A percentile compares a stretch with the other conserved stretches of the same genome.
Conservation (phyloP, 2,329 filamentous ascomycete species). For the Dothideomycetes sp. region DNA sequence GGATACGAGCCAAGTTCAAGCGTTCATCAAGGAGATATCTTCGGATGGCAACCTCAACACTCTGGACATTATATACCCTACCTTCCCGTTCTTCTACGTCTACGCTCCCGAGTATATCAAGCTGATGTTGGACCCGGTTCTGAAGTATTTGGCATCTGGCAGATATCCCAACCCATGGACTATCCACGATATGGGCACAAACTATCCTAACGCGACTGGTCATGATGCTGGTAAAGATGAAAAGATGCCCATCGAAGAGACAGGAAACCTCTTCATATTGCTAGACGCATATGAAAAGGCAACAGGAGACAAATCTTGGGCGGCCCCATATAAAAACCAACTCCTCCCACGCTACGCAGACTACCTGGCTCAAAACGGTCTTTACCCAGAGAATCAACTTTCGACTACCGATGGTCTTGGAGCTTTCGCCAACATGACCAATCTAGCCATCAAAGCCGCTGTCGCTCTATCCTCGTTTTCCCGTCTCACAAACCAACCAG, state of each 20-base stretch:
- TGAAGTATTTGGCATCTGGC: constrained; percentile 29
- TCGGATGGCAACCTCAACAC: constrained; percentile 35
- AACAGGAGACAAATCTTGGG: constrained; percentile 32
- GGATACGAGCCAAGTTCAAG: constrained; percentile 25
- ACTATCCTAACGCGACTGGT: constrained; percentile 23
- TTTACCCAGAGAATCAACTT: constrained; percentile 32
- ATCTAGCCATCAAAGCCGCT: constrained; percentile 39
- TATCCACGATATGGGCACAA: constrained; percentile 21
- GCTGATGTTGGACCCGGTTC: constrained; percentile 35
- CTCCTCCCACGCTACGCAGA: constrained; percentile 28
- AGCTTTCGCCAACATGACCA: constrained; percentile 35
- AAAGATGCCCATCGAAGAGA: constrained; percentile 29
- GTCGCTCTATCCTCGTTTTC: constrained; percentile 40
- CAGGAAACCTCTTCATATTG: constrained; percentile 48
- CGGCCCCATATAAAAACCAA: constrained; percentile 25
- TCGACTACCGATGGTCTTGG: constrained; percentile 37
- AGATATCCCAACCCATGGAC: constrained; percentile 18
- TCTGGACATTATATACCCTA: constrained; percentile 35
- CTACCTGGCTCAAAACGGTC: constrained; percentile 32
- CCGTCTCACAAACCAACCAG: constrained; percentile 27
- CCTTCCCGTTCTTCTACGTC: constrained; percentile 36
- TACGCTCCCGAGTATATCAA: constrained; percentile 36
- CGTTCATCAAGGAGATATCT: constrained; percentile 37
- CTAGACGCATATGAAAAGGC: constrained; percentile 36
- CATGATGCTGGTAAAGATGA: constrained; percentile 27